Conservation (phyloP, 306 rosid species). For the Cicer yamashitae region DNA sequence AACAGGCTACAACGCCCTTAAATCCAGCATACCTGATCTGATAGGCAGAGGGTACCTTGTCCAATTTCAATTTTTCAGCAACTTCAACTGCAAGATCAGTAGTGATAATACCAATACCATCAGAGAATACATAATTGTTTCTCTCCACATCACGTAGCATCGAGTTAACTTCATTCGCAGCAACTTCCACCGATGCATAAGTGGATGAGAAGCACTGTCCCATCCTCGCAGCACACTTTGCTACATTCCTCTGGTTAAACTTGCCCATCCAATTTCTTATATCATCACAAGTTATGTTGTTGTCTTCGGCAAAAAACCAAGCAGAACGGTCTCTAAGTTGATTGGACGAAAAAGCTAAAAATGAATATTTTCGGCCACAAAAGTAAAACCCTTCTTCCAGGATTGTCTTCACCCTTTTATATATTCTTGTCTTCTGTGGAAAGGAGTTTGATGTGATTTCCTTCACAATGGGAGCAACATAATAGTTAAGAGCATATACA, state of each 20-base stretch:
- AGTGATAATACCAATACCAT: slow-evolving; percentile 85
- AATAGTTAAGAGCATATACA: slow-evolving; percentile 59
- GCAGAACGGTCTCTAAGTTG: slow-evolving; percentile 89
- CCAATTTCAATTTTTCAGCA: slow-evolving; percentile 73
- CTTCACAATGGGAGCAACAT: slow-evolving; percentile 78
- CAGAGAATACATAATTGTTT: slow-evolving; percentile 67
- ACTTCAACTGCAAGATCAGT: slow-evolving; percentile 84
- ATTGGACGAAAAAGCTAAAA: slow-evolving; percentile 87
- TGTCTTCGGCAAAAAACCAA: slow-evolving; percentile 80
- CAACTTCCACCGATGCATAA: slow-evolving; percentile 84
- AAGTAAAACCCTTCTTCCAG: slow-evolving; percentile 65
- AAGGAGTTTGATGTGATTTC: slow-evolving; percentile 62
- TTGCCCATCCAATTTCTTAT: slow-evolving; percentile 77
- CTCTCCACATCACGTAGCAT: slow-evolving; percentile 62
- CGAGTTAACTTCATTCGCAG: slow-evolving; percentile 51
- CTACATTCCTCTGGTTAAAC: slow-evolving; percentile 60
- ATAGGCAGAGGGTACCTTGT: slow-evolving; percentile 72
- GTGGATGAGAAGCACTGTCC: slow-evolving; percentile 92
- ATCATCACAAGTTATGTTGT: slow-evolving; percentile 15
- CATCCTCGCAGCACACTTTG: slow-evolving; percentile 93
- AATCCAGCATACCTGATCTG: slow-evolving; percentile 91
- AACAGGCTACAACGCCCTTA: slow-evolving; percentile 87
- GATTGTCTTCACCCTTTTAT: slow-evolving; percentile 62
- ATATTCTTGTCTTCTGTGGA: slow-evolving; percentile 66
- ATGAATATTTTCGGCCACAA: slow-evolving; percentile 72